Percentiles rank a stretch among this genome's conserved stretches.
Evolutionary conservation across 495 filamentous ascomycete genomes (phyloP).

Genomic region (Saxophila tyrrhenica): DNA sequence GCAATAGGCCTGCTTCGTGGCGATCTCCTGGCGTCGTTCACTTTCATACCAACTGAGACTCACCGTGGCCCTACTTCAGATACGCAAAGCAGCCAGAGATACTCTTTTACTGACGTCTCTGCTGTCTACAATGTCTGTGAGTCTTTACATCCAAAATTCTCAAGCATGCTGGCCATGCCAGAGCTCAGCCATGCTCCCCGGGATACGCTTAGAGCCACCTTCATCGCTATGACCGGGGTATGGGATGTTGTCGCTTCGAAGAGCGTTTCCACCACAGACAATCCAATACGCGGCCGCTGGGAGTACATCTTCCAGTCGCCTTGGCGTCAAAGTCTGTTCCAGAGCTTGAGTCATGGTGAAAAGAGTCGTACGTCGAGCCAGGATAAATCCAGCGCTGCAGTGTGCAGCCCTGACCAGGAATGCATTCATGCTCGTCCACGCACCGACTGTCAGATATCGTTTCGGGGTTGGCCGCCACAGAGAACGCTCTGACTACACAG

Average conservation of each 20-base stretch:
- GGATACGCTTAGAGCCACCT: not conserved
- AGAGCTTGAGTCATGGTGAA: not conserved
- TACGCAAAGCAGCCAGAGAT: not conserved
- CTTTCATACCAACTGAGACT: no score
- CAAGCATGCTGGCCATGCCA: not conserved
- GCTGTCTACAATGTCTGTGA: not conserved
- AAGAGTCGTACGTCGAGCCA: not conserved
- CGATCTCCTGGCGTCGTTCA: no score
- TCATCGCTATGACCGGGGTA: not conserved
- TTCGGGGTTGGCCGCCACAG: not conserved
- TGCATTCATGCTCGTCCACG: not conserved
- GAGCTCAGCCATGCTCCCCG: not conserved
- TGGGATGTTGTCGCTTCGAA: not conserved
- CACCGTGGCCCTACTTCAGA: no score
- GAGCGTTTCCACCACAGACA: not conserved
- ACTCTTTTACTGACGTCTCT: not conserved
- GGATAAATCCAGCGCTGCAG: not conserved
- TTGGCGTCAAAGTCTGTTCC: not conserved
- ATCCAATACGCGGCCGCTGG: not conserved
- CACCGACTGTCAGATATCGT: not conserved
- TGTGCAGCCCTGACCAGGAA: not conserved
- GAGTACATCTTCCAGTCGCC: not conserved
- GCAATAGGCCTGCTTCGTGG: no score
- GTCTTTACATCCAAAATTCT: not conserved
- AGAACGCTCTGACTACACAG: no score